A percentile compares a stretch with the other conserved stretches of the same genome.
Evolutionary conservation across 2,329 filamentous ascomycete species (phyloP).

Genomic region (Clonostachys byssicola): DNA sequence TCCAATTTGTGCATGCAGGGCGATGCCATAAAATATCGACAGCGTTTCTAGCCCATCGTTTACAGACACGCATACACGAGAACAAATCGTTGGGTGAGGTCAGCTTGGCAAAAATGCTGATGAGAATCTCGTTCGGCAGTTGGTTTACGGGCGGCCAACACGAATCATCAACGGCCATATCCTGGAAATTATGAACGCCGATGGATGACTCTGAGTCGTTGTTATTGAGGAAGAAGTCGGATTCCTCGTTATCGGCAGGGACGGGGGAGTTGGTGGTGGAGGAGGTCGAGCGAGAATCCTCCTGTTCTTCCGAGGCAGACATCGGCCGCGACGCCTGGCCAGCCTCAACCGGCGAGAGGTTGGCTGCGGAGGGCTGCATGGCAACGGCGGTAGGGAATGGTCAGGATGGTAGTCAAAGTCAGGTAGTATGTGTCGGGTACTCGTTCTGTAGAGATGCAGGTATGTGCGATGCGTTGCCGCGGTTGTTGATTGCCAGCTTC

Average conservation of each 20-base stretch:
- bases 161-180: constrained; percentile 65
- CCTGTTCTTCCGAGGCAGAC: constrained; percentile 26
- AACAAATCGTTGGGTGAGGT: constrained; percentile 72
- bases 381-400: constrained; percentile 5
- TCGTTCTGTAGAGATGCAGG: neutral
- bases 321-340: neutral
- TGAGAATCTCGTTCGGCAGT: constrained; percentile 91
- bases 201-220: constrained; percentile 95
- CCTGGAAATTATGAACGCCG: constrained; percentile 72
- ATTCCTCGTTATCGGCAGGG: constrained; percentile 81
- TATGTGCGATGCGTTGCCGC: too few species aligned
- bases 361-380: neutral
- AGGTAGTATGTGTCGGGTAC: neutral
- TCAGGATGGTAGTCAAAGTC: neutral
- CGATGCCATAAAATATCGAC: constrained; percentile 95
- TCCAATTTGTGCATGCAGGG: constrained; percentile 84
- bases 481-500: too few species aligned
- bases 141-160: constrained; percentile 77
- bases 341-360: neutral
- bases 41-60: constrained; percentile 86
- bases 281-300: constrained; percentile 54
- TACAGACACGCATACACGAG: constrained; percentile 90
- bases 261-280: constrained; percentile 73
- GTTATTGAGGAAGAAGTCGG: constrained; percentile 82
- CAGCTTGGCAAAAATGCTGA: constrained; percentile 85